Evolutionary conservation across 169 alveolate species (phyloP).

Genomic region (Cryptosporidium baileyi): DNA sequence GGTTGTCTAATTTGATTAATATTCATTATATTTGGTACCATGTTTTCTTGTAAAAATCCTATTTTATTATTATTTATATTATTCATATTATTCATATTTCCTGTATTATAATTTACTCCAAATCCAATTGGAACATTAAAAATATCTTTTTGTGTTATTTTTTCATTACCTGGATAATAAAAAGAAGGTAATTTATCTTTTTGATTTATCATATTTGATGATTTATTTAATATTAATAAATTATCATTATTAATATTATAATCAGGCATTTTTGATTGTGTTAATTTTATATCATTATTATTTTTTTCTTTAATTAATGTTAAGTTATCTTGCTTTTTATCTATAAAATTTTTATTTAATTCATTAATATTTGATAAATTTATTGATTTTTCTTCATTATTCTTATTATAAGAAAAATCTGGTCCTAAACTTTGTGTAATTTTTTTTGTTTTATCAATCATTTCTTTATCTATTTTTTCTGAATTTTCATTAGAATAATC

Average conservation of each 20-base stretch:
- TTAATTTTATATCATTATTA: not conserved
- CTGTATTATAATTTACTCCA: not conserved
- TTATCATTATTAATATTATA: not conserved
- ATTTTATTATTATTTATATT: no score
- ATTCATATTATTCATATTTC: no score
- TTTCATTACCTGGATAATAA: conserved; percentile 13
- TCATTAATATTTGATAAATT: not conserved
- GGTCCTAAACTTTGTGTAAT: conserved; percentile 53
- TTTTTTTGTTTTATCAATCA: not conserved
- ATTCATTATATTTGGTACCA: no score
- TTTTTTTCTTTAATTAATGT: not conserved
- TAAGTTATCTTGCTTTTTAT: not conserved
- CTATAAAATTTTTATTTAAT: no score
- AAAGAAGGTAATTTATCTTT: conserved; percentile 15
- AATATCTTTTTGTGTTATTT: not conserved
- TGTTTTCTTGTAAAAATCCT: no score
- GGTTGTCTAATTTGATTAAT: no score
- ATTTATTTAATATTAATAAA: no score
- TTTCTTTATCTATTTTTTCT: not conserved
- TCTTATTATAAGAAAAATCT: not conserved
- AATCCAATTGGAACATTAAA: not conserved
- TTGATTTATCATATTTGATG: not conserved
- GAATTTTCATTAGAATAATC: no score
- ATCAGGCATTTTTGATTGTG: not conserved
- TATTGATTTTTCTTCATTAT: not conserved